A percentile compares a stretch with the other conserved stretches of the same genome.
These are phyloP conservation scores for Penicillium simplicissimum DNA, from an alignment of 495 filamentous ascomycete species.

Conservation along the genomic window DNA sequence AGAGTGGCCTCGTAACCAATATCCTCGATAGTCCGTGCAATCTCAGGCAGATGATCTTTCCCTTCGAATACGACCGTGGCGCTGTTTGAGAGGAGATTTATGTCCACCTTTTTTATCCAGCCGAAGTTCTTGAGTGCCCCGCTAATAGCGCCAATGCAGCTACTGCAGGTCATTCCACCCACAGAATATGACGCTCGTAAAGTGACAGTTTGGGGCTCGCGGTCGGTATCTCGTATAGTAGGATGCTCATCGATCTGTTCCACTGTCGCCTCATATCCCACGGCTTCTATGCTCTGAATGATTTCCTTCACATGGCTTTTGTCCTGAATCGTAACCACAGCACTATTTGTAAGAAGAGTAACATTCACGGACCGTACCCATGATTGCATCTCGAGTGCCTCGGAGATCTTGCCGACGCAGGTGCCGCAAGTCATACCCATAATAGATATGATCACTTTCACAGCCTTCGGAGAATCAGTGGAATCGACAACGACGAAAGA, in stretches of 20 bases:
- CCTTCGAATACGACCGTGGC: constrained; percentile 48
- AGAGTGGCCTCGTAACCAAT: constrained; percentile 61
- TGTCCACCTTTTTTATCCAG: constrained; percentile 57
- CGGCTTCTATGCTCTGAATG: constrained; percentile 34
- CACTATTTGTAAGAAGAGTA: constrained; percentile 49
- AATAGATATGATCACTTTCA: constrained; percentile 28
- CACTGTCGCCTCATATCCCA: constrained; percentile 39
- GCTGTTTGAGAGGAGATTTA: constrained; percentile 56
- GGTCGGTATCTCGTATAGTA: not conserved
- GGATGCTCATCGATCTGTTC: not conserved
- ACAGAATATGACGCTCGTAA: constrained; percentile 2
- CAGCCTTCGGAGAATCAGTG: not conserved
- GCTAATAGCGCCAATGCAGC: constrained; percentile 61
- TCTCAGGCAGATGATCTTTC: constrained; percentile 46
- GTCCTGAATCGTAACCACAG: constrained; percentile 37
- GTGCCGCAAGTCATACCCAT: constrained; percentile 54
- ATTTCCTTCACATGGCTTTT: constrained; percentile 30
- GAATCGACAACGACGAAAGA: not conserved
- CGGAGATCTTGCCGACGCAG: constrained; percentile 45
- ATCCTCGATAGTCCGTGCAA: constrained; percentile 63
- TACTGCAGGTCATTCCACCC: constrained; percentile 44
- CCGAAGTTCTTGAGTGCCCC: constrained; percentile 51
- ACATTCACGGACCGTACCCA: constrained; percentile 46
- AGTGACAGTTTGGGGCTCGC: constrained; percentile 32
- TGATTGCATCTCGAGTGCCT: constrained; percentile 11